These are phyloP conservation scores for Aspergillus spinulosporus DNA, from an alignment of 2,329 filamentous ascomycete species.

Conservation along the genomic window DNA sequence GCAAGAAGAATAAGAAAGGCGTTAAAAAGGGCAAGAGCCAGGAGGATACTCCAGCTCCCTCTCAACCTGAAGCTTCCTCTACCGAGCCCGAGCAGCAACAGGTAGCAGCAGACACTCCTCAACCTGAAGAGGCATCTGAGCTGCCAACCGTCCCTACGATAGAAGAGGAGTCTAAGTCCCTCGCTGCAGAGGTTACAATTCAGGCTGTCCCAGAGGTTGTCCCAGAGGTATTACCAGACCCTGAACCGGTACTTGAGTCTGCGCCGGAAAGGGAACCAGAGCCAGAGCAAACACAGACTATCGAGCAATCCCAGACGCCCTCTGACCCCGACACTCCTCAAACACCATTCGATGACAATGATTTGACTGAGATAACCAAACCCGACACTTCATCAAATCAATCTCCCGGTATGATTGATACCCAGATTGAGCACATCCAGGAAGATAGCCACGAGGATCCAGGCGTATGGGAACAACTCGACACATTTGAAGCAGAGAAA, in stretches of 20 bases:
- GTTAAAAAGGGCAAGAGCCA: constrained; percentile 37
- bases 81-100: constrained; percentile 26
- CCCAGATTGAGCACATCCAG: constrained; percentile 17
- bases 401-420: constrained; percentile 23
- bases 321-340: constrained; percentile 17
- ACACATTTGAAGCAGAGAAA: constrained; percentile 12
- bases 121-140: constrained; percentile 10
- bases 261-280: constrained; percentile 18
- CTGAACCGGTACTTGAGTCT: constrained; percentile 11
- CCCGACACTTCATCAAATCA: constrained; percentile 20
- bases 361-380: constrained; percentile 15
- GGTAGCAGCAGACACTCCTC: constrained; percentile 11
- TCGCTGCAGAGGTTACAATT: no score
- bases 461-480: constrained; percentile 16
- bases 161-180: neutral
- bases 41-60: constrained; percentile 30
- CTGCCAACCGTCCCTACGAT: constrained; percentile 5
- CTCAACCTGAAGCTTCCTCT: constrained; percentile 25
- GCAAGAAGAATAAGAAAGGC: constrained; percentile 34
- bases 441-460: constrained; percentile 17
- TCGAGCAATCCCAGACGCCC: constrained; percentile 18
- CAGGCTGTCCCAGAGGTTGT: constrained; percentile 5
- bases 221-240: constrained; percentile 8
- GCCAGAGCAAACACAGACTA: constrained; percentile 23
- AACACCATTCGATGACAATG: constrained; percentile 17